Conservation (phyloP, 768 basidiomycete species). For the Tricholoma saponaceum region DNA sequence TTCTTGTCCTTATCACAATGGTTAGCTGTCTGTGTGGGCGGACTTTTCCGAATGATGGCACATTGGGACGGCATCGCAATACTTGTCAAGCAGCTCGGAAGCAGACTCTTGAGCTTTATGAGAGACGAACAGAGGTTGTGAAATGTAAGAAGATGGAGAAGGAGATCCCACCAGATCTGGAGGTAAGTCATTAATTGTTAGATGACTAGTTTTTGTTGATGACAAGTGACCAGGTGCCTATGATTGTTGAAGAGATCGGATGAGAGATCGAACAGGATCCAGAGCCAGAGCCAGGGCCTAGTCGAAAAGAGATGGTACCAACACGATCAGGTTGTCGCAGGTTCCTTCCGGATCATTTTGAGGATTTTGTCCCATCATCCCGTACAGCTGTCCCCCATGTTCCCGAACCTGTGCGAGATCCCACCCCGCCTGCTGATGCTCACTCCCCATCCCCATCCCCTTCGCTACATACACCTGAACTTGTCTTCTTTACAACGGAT, state of each 20-base stretch:
- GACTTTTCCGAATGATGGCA: no score
- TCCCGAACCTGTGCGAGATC: background rate
- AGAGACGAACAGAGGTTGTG: no score
- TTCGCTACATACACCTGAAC: background rate
- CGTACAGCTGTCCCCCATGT: slow-evolving; percentile 2
- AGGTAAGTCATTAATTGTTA: no score
- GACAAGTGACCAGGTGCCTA: no score
- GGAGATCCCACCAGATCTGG: no score
- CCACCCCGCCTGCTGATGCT: background rate
- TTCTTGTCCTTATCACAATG: no score
- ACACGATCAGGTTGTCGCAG: background rate
- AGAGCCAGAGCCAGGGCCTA: background rate
- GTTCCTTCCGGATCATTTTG: background rate
- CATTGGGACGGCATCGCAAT: no score
- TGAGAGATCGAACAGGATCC: background rate
- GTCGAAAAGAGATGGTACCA: background rate
- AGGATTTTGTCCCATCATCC: slow-evolving; percentile 2
- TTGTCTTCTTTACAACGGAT: slow-evolving; percentile 7
- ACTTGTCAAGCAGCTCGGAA: no score
- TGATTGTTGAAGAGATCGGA: background rate
- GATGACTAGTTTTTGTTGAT: background rate
- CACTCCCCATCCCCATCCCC: slow-evolving; percentile 1
- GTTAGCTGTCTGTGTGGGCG: no score
- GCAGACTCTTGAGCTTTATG: no score
- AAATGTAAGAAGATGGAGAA: no score